phyloP scores from a whole-genome alignment of 768 basidiomycete genomes.

The Amanita rubescens region DNA sequence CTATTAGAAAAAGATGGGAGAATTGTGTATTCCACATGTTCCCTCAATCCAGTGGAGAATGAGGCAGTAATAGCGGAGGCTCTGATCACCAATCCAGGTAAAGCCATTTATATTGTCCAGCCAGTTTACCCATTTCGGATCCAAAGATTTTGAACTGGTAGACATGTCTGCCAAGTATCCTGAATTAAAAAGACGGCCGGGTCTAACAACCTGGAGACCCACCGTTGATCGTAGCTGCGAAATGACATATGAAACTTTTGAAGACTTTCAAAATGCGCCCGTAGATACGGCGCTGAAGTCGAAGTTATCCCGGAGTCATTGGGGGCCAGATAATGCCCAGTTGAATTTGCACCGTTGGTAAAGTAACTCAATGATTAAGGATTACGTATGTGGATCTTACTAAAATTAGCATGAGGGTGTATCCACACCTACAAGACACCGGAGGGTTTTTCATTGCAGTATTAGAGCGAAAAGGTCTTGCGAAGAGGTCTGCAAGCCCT shows the following conservation, averaged over 20 bases:
- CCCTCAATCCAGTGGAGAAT: slow-evolving; percentile 94
- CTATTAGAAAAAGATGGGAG: slow-evolving; percentile 78
- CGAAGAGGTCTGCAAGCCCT: neutral
- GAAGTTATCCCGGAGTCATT: slow-evolving; percentile 67
- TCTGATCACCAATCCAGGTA: slow-evolving; percentile 63
- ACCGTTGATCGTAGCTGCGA: slow-evolving; percentile 48
- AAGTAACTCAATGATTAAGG: slow-evolving; percentile 12
- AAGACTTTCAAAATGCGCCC: slow-evolving; percentile 46
- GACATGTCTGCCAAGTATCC: slow-evolving; percentile 72
- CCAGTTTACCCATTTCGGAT: neutral
- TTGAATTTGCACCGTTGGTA: slow-evolving; percentile 72
- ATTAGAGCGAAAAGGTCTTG: slow-evolving; percentile 41
- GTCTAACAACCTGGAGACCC: slow-evolving; percentile 74
- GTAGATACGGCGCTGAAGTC: slow-evolving; percentile 42
- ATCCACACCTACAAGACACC: slow-evolving; percentile 93
- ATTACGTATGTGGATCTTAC: neutral
- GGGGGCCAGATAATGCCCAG: slow-evolving; percentile 66
- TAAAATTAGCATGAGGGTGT: slow-evolving; percentile 66
- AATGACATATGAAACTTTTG: slow-evolving; percentile 51
- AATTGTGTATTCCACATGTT: slow-evolving; percentile 97
- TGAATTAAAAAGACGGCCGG: slow-evolving; percentile 65
- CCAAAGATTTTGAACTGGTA: slow-evolving; percentile 65
- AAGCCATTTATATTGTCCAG: neutral
- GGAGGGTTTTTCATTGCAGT: slow-evolving; percentile 99
- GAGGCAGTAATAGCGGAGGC: slow-evolving; percentile 92